Percentiles rank a stretch among this genome's conserved stretches.
Conservation (phyloP, 148 eudicot species). For the Vaccinium corymbosum region DNA sequence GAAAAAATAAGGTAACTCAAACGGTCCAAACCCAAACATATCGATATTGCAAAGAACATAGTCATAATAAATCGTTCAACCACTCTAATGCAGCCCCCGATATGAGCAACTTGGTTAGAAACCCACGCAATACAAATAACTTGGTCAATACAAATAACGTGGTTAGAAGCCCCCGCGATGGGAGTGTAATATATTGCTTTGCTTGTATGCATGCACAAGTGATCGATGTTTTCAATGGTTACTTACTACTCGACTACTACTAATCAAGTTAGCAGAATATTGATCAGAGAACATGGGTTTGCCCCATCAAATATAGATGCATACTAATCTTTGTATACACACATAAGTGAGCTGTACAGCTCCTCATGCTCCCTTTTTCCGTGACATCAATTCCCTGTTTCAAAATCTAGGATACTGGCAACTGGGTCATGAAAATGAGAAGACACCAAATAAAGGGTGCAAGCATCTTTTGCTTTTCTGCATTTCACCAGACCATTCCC, state of each 20-base stretch:
- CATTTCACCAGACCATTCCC: slow-evolving; percentile 4
- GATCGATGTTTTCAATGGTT: no score
- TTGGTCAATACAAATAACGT: no score
- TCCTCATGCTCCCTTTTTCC: background rate
- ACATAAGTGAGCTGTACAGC: background rate
- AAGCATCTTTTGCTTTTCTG: background rate
- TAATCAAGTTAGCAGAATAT: background rate
- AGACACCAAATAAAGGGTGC: background rate
- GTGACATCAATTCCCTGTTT: background rate
- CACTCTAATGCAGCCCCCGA: no score
- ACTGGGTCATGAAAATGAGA: slow-evolving; percentile 7
- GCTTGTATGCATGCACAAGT: background rate
- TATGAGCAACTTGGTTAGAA: background rate
- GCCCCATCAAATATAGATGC: background rate
- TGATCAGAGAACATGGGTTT: background rate
- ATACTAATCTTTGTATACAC: background rate
- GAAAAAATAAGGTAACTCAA: background rate
- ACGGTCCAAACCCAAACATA: background rate
- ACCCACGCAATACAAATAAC: background rate
- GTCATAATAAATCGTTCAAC: background rate
- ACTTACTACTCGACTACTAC: background rate
- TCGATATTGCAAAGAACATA: background rate
- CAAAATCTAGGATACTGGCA: slow-evolving; percentile 7
- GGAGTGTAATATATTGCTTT: background rate
- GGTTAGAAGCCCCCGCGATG: background rate